These are phyloP conservation scores for Tuber microsphaerosporum DNA, from an alignment of 495 filamentous ascomycete genomes.

Conservation along the genomic window DNA sequence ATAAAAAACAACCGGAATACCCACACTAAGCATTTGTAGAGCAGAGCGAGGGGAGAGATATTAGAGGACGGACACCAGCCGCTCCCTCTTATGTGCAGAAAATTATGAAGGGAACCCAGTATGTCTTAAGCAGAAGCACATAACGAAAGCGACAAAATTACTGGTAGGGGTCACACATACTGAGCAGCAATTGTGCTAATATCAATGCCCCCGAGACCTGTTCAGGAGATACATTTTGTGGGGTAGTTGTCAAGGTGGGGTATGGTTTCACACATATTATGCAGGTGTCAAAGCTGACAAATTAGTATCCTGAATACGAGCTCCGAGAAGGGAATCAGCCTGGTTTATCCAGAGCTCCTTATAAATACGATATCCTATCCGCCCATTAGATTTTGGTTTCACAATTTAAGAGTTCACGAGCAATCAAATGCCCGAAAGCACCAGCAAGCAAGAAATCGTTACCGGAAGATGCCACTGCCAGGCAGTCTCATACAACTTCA, in stretches of 20 bases:
- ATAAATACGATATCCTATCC: neutral
- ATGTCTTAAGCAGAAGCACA: neutral
- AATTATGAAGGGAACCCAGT: neutral
- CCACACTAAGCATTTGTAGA: neutral
- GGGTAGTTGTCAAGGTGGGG: neutral
- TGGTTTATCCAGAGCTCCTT: neutral
- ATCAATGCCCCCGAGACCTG: neutral
- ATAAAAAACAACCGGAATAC: neutral
- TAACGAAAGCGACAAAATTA: neutral
- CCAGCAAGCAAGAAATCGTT: neutral
- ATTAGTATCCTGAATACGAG: neutral
- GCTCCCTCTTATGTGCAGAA: neutral
- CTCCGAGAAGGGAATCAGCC: neutral
- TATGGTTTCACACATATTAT: neutral
- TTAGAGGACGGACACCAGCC: neutral
- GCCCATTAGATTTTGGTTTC: neutral
- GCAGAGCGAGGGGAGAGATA: neutral
- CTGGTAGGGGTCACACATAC: neutral
- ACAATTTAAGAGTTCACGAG: neutral
- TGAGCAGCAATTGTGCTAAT: neutral
- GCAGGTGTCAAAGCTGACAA: neutral
- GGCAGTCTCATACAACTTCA: constrained; percentile 4
- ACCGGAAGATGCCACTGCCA: constrained; percentile 15
- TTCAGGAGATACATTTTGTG: neutral
- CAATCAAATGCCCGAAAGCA: neutral